Evolutionary conservation across 176 grass and related monocot species (phyloP).

Genomic region (Puccinellia tenuiflora): DNA sequence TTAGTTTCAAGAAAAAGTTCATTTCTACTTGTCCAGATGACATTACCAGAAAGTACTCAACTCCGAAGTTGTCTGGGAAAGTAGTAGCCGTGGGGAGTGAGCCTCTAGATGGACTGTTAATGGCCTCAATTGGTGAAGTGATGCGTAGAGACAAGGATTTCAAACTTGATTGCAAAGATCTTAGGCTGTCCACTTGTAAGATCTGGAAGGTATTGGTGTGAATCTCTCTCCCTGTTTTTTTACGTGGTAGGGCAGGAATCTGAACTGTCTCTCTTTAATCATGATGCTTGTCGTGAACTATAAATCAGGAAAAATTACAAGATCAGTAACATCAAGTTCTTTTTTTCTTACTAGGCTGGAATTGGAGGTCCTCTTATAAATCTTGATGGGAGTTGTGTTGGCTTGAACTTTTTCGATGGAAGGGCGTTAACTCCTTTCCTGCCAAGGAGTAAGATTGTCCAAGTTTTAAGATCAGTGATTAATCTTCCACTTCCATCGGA

Average conservation of each 20-base stretch:
- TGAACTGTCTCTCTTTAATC: neutral
- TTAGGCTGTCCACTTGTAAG: constrained; percentile 8
- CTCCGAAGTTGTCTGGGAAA: neutral
- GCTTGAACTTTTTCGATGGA: constrained; percentile 12
- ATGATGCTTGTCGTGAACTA: neutral
- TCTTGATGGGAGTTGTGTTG: constrained; percentile 13
- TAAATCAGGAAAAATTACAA: neutral
- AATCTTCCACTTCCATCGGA: neutral
- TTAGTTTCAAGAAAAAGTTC: neutral
- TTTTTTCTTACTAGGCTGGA: neutral
- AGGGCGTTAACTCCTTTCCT: neutral
- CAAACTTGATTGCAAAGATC: constrained; percentile 9
- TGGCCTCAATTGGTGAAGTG: constrained; percentile 12
- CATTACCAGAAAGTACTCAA: neutral
- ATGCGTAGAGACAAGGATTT: neutral
- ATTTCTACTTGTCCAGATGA: neutral
- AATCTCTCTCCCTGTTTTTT: neutral
- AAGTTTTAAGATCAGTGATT: neutral
- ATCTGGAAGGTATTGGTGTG: constrained; percentile 7
- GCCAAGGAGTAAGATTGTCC: neutral
- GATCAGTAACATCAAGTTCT: neutral
- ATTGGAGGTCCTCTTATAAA: constrained; percentile 14
- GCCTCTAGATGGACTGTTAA: neutral
- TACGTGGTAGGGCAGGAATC: neutral
- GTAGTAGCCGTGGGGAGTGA: constrained; percentile 19